phyloP scores from a whole-genome alignment of 306 rosid genomes.

The Glycine soja region DNA sequence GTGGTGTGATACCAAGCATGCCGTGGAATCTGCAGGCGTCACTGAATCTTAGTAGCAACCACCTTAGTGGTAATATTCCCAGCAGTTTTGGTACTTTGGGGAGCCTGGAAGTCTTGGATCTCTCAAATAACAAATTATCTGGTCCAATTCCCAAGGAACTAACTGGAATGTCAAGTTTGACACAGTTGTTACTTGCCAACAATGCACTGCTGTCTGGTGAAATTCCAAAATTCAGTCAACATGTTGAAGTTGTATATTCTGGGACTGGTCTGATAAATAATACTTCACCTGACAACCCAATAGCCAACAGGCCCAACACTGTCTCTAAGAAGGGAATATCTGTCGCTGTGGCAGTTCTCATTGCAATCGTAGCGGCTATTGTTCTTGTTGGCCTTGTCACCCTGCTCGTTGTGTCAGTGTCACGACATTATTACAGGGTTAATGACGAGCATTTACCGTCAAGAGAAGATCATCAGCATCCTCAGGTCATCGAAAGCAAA shows the following conservation, averaged over 20 bases:
- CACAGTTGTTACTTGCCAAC: conserved; percentile 61
- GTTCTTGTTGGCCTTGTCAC: conserved; percentile 47
- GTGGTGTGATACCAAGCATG: conserved; percentile 70
- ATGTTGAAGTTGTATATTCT: conserved; percentile 13
- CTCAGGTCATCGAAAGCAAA: conserved; percentile 60
- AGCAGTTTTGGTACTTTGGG: conserved; percentile 21
- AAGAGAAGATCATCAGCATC: conserved; percentile 50
- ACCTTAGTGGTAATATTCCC: conserved; percentile 65
- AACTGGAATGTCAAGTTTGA: conserved; percentile 48
- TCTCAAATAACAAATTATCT: conserved; percentile 73
- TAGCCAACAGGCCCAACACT: too few relatives aligned
- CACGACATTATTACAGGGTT: too few relatives aligned
- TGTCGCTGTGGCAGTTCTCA: not conserved
- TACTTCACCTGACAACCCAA: not conserved
- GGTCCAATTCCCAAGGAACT: conserved; percentile 63
- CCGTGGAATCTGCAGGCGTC: conserved; percentile 61
- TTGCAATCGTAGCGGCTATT: conserved; percentile 61
- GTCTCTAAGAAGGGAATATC: conserved; percentile 47
- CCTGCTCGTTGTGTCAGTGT: conserved; percentile 39
- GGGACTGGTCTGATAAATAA: conserved; percentile 48
- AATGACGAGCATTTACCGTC: too few relatives aligned
- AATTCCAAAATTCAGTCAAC: conserved; percentile 27
- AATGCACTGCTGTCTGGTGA: conserved; percentile 69
- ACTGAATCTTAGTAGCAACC: conserved; percentile 83
- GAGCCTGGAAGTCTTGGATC: conserved; percentile 74